Evolutionary conservation across 305 asterid genomes (phyloP).

Genomic region (Petunia hybrid): DNA sequence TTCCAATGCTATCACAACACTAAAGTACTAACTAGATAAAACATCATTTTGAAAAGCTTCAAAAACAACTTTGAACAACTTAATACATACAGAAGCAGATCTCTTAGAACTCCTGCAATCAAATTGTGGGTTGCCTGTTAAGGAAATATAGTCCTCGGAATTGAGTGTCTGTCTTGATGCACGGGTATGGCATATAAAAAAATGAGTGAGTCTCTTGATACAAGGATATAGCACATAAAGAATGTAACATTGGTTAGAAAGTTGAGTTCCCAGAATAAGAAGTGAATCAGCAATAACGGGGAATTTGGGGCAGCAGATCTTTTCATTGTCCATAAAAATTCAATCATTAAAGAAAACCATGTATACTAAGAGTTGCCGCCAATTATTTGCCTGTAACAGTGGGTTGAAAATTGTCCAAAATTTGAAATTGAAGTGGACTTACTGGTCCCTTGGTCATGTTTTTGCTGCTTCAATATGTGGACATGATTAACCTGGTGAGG

Average conservation of each 20-base stretch:
- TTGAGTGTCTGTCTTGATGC: not conserved
- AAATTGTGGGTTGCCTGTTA: not conserved
- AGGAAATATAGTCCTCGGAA: not conserved
- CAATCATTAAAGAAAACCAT: not conserved
- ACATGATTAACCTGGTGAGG: conserved; percentile 81
- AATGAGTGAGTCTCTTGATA: not conserved
- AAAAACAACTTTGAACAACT: not conserved
- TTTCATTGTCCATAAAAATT: not conserved
- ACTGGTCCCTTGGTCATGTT: conserved; percentile 66
- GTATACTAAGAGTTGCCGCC: not conserved
- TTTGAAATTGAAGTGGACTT: conserved; percentile 26
- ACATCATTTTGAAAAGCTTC: not conserved
- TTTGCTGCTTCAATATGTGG: conserved; percentile 78
- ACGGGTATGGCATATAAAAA: conserved; percentile 7
- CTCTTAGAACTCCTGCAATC: not conserved
- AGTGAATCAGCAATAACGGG: conserved; percentile 17
- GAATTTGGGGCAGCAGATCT: conserved; percentile 1
- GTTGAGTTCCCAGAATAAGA: not conserved
- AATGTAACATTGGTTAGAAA: not conserved
- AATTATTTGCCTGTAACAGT: conserved; percentile 29
- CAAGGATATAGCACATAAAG: conserved; percentile 6
- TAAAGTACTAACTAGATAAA: not conserved
- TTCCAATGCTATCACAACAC: not conserved
- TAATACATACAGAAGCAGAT: not conserved
- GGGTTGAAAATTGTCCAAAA: conserved; percentile 11